Base-by-base conservation (phyloP, 2,329 filamentous ascomycete species). In the Alternaria dauci region DNA sequence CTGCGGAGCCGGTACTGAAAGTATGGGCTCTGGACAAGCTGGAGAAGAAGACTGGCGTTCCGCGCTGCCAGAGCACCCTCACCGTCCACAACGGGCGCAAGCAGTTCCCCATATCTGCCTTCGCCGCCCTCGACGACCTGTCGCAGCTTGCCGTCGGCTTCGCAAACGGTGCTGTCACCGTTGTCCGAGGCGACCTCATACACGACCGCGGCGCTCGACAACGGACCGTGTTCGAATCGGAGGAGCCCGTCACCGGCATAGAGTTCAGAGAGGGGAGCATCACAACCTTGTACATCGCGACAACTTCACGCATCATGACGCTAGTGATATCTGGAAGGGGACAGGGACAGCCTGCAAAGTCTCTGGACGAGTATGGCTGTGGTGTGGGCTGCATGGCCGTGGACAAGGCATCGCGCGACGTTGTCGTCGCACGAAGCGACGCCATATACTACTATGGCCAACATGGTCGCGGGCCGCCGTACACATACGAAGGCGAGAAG, bases 1-100 rank as follows among this genome's bases (percentile, higher is more conserved):
- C 91, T 39, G 91, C 87, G 71, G 93, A 98, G 71, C 94, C 95
- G 0, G 86, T 94, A 20, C 81, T 99, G 61, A 98, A 97, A 78
- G 94, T 98, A n/a, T 99, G 95, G 95, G 94, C 93, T 23, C 84
- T 99, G 69, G 94, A 98, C 76, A 96, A 94, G 80, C 86, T 90
- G 4, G 93, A 96, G 68, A 98, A 95, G 85, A 98, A 96, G 85
- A 96, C 92, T 5, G 93, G 93, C 42, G 84, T 90, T 63, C 95
- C 95, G 16, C 92, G 90, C 39, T 98, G 95, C 76, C 85, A 97
- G 67, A 96, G 92, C 74, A 95, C 91, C 1, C 81, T 97, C 52
- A 88, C 86, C 23, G 90, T 99, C 66, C 91, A 93, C 76, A 98
- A 98, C 81, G 93, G 91, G 41, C 88, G 92, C 76, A 93, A 94